A percentile compares a stretch with the other conserved stretches of the same genome.
These are phyloP conservation scores for Coemansia sp. DNA, from an alignment of 192 early-diverging fungal genomes.

Conservation along the genomic window DNA sequence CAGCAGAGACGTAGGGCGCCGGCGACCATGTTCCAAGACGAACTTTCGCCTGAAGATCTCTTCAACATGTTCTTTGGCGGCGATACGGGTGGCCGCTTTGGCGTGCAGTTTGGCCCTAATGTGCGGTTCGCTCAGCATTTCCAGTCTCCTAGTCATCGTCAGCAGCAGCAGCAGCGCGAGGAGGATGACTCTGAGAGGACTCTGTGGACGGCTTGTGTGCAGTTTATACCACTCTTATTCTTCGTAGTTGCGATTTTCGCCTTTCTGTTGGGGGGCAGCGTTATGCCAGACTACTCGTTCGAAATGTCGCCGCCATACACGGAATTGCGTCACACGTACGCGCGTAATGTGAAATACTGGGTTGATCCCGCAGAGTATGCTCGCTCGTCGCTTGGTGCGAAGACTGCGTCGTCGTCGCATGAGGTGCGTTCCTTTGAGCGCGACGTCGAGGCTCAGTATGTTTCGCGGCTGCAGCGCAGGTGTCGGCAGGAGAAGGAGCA, in stretches of 20 bases:
- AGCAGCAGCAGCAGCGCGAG: conserved; percentile 50
- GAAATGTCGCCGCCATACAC: conserved; percentile 57
- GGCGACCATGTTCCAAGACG: conserved; percentile 57
- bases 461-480: conserved; percentile 61
- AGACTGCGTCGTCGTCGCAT: conserved; percentile 37
- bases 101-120: conserved; percentile 44
- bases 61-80: conserved; percentile 97
- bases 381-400: conserved; percentile 26
- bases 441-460: conserved; percentile 71
- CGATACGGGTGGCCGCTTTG: conserved; percentile 51
- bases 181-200: conserved; percentile 2
- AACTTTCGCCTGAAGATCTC: conserved; percentile 90
- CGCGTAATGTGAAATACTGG: conserved; percentile 75
- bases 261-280: conserved; percentile 43
- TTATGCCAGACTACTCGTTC: conserved; percentile 68
- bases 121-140: conserved; percentile 29
- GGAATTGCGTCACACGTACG: conserved; percentile 58
- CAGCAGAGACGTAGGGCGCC: conserved; percentile 1
- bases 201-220: conserved; percentile 61
- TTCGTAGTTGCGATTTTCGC: conserved; percentile 76
- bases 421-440: conserved; percentile 70
- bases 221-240: conserved; percentile 78
- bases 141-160: conserved; percentile 4
- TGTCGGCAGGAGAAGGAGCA: conserved; percentile 72
- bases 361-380: conserved; percentile 68